Conservation (phyloP, 805 yeast species). For the Wickerhamiella azyma region DNA sequence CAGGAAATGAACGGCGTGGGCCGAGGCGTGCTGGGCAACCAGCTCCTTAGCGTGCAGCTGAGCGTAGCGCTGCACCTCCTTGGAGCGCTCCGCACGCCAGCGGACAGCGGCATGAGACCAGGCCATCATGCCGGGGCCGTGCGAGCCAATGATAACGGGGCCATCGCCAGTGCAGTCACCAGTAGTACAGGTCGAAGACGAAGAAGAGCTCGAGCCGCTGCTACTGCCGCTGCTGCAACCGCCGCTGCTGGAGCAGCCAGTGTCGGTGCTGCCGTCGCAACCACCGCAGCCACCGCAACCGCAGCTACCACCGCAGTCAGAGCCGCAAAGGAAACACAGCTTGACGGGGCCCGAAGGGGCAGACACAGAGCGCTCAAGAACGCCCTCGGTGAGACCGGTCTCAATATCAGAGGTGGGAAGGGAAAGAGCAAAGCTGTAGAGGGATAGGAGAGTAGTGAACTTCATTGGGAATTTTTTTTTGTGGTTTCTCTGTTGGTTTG, state of each 20-base stretch:
- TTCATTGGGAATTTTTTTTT: background rate
- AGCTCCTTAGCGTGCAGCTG: background rate
- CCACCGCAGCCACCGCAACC: background rate
- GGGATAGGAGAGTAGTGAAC: background rate
- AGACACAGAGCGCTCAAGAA: background rate
- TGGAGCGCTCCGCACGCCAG: background rate
- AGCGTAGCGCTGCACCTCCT: background rate
- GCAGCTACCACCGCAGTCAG: background rate
- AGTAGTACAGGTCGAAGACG: background rate
- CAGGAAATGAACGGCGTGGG: background rate
- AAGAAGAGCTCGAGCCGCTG: background rate
- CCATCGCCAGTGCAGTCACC: conserved; percentile 1
- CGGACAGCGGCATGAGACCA: background rate
- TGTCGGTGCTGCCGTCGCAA: background rate
- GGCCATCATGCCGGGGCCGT: background rate
- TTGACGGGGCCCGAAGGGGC: background rate
- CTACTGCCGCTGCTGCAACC: background rate
- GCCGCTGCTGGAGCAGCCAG: background rate
- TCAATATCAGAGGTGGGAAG: background rate
- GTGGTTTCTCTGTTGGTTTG: too few relatives aligned
- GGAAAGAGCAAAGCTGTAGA: background rate
- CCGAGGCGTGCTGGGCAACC: background rate
- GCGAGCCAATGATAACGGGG: background rate
- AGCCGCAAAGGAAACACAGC: background rate
- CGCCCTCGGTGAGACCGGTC: background rate